Evolutionary conservation across 768 basidiomycete species (phyloP).

Genomic region (Mrakia frigida): DNA sequence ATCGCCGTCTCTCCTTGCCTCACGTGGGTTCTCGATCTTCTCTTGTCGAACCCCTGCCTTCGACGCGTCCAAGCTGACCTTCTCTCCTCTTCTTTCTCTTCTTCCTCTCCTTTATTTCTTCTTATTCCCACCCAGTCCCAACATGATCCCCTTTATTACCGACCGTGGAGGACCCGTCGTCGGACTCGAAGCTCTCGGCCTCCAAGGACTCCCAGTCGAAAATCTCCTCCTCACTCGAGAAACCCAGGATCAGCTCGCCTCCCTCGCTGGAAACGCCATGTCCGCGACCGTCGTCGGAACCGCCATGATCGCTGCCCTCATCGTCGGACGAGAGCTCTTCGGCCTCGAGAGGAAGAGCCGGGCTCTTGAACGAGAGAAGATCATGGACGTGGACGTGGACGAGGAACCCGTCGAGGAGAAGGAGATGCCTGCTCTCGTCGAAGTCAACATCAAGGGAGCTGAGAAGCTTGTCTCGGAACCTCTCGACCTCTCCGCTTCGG

Average conservation of each 20-base stretch:
- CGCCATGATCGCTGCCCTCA: conserved; percentile 75
- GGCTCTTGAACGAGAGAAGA: not conserved
- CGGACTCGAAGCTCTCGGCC: conserved; percentile 82
- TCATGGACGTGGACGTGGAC: not conserved
- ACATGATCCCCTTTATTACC: conserved; percentile 94
- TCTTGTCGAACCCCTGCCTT: no score
- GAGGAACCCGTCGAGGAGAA: conserved; percentile 30
- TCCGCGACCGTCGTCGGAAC: conserved; percentile 92
- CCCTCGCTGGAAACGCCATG: conserved; percentile 96
- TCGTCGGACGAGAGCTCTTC: conserved; percentile 66
- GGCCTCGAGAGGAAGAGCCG: conserved; percentile 47
- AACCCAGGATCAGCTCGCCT: conserved; percentile 85
- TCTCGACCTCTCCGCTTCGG: conserved; percentile 56
- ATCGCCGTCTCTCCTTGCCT: conserved; percentile 86
- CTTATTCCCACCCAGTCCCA: conserved; percentile 48
- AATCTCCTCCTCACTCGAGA: conserved; percentile 87
- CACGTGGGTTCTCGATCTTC: conserved; percentile 46
- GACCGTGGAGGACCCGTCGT: conserved; percentile 95
- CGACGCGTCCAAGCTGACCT: no score
- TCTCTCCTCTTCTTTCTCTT: no score
- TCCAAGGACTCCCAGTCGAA: conserved; percentile 91
- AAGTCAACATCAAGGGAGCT: conserved; percentile 61
- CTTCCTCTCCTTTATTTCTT: no score
- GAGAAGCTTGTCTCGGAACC: conserved; percentile 60
- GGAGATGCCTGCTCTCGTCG: conserved; percentile 53